phyloP scores from a whole-genome alignment of 2,329 filamentous ascomycete genomes.

The Aureobasidium melanogenum region DNA sequence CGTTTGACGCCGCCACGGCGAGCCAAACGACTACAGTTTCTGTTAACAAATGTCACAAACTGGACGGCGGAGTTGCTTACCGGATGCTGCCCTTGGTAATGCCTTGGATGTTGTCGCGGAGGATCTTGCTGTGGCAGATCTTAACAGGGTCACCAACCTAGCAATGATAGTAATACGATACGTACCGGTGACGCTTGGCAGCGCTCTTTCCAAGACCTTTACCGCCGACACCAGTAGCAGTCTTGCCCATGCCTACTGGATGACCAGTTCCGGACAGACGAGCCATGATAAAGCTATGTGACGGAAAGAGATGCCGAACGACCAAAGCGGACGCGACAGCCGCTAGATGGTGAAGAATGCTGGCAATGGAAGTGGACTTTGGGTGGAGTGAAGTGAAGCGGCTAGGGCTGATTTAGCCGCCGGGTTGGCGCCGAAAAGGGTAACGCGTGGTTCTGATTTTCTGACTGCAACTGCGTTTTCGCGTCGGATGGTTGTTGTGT shows the following conservation, averaged over 20 bases:
- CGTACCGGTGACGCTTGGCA: conserved; percentile 1
- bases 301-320: background rate
- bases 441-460: background rate
- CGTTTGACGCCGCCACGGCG: conserved; percentile 69
- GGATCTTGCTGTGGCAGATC: conserved; percentile 2
- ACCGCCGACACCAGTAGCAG: background rate
- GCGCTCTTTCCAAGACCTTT: conserved; percentile 3
- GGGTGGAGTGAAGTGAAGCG: background rate
- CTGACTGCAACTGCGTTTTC: background rate
- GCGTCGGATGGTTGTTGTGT: background rate
- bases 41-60: too few relatives aligned
- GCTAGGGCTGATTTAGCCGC: conserved; percentile 5
- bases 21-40: conserved; percentile 51
- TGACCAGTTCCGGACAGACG: background rate
- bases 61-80: too few relatives aligned
- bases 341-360: background rate
- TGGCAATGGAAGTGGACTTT: too few relatives aligned
- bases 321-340: background rate
- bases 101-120: conserved; percentile 13
- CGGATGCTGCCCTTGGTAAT: conserved; percentile 8
- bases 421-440: background rate
- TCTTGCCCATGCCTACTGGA: background rate
- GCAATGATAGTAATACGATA: background rate
- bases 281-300: background rate
- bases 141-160: background rate